Percentiles rank a stretch among this genome's conserved stretches.
Evolutionary conservation across 2,329 filamentous ascomycete species (phyloP).

Genomic region (Ascochyta viciae-villosae): DNA sequence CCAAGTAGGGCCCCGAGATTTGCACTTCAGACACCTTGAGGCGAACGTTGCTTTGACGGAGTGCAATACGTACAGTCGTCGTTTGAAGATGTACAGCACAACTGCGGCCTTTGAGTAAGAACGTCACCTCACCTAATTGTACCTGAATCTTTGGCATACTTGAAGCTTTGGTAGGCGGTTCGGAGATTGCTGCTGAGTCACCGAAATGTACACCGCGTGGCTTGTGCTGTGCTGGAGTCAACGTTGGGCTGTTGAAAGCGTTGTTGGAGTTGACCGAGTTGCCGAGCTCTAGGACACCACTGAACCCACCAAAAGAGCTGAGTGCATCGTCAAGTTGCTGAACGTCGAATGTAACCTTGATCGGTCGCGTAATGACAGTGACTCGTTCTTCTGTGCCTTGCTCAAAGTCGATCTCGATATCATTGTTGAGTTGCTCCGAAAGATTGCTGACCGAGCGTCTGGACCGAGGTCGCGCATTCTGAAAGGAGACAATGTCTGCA

Average conservation of each 20-base stretch:
- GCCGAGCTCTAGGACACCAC: conserved; percentile 87
- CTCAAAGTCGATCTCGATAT: conserved; percentile 44
- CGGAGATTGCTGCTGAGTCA: conserved; percentile 45
- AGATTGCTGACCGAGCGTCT: conserved; percentile 30
- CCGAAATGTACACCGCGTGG: conserved; percentile 66
- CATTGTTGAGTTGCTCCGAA: conserved; percentile 36
- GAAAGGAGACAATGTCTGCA: conserved; percentile 61
- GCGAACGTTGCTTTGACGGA: conserved; percentile 74
- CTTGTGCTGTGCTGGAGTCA: conserved; percentile 39
- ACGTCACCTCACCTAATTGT: conserved; percentile 76
- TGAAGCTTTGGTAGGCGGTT: conserved; percentile 22
- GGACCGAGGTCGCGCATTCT: conserved; percentile 39
- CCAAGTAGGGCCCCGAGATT: conserved; percentile 72
- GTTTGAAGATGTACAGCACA: conserved; percentile 78
- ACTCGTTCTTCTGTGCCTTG: conserved; percentile 49
- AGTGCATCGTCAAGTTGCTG: conserved; percentile 85
- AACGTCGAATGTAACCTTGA: conserved; percentile 79
- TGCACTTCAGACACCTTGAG: conserved; percentile 78
- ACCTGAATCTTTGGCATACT: conserved; percentile 71
- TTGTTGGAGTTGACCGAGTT: conserved; percentile 80
- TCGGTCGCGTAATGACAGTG: conserved; percentile 76
- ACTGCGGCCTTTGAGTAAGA: conserved; percentile 78
- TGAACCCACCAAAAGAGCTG: conserved; percentile 87
- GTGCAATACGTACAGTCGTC: conserved; percentile 81
- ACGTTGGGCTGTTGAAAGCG: conserved; percentile 52